phyloP scores from a whole-genome alignment of 495 filamentous ascomycete genomes.

The Daldinia decipiens region DNA sequence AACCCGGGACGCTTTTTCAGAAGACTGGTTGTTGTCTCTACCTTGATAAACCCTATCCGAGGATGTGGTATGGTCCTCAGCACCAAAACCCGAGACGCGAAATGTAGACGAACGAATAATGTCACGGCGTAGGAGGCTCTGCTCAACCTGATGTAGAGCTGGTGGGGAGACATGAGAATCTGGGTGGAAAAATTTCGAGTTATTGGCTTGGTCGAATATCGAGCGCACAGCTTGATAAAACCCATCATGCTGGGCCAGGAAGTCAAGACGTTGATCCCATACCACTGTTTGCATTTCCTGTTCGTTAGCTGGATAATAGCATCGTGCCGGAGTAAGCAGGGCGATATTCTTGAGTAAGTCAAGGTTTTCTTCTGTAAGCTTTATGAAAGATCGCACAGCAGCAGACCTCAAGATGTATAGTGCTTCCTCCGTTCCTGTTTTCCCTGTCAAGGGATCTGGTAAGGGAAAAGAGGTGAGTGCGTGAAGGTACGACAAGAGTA shows the following conservation, averaged over 20 bases:
- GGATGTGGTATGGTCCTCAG: constrained; percentile 55
- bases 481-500: constrained; percentile 67
- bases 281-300: constrained; percentile 44
- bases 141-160: neutral
- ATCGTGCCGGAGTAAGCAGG: constrained; percentile 60
- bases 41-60: constrained; percentile 50
- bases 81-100: constrained; percentile 63
- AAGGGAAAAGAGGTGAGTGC: constrained; percentile 69
- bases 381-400: constrained; percentile 61
- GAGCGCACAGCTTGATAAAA: constrained; percentile 55
- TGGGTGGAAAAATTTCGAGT: constrained; percentile 43
- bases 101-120: constrained; percentile 60
- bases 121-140: constrained; percentile 53
- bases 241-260: constrained; percentile 61
- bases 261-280: constrained; percentile 49
- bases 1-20: constrained; percentile 17
- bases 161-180: constrained; percentile 1
- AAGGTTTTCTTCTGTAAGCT: constrained; percentile 54
- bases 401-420: constrained; percentile 61
- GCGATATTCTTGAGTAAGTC: constrained; percentile 58
- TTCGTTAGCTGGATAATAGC: constrained; percentile 43
- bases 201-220: constrained; percentile 57
- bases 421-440: constrained; percentile 72
- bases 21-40: constrained; percentile 39
- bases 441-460: constrained; percentile 65